Percentiles rank a stretch among this genome's conserved stretches.
These are phyloP conservation scores for Aureobasidium sp. DNA, from an alignment of 2,329 filamentous ascomycete species.

Conservation along the genomic window DNA sequence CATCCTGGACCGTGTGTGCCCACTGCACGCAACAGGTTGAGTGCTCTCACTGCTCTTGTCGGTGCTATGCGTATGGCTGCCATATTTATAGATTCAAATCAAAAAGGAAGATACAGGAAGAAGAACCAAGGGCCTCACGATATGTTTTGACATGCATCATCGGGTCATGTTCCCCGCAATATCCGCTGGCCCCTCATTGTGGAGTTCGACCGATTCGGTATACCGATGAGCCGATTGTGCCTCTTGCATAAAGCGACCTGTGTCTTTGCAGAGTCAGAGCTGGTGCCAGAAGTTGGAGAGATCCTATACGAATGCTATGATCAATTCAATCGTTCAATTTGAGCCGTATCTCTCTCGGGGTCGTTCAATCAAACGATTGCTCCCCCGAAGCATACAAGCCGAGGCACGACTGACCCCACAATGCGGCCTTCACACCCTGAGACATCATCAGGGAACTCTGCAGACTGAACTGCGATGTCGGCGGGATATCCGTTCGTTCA, in stretches of 20 bases:
- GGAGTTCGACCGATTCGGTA: neutral
- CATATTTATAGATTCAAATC: conserved; percentile 21
- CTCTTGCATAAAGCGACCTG: neutral
- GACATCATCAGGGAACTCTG: neutral
- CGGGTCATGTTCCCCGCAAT: neutral
- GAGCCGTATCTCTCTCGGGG: neutral
- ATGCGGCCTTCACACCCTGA: neutral
- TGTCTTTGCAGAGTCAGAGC: neutral
- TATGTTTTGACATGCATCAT: conserved; percentile 11
- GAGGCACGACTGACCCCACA: neutral
- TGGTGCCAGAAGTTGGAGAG: neutral
- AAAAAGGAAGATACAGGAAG: neutral
- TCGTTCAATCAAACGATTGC: neutral
- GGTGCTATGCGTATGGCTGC: conserved; percentile 36
- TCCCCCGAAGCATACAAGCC: neutral
- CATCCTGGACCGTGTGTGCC: conserved; percentile 81
- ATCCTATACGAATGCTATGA: neutral
- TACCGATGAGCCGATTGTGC: conserved; percentile 2
- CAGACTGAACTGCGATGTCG: neutral
- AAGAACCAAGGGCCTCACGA: neutral
- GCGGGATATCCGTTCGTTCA: neutral
- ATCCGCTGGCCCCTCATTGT: neutral
- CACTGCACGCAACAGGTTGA: conserved; percentile 75
- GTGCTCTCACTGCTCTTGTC: conserved; percentile 51
- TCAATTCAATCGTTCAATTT: too few species aligned